phyloP scores from a whole-genome alignment of 306 rosid genomes.

The Lathyrus tuberosus region DNA sequence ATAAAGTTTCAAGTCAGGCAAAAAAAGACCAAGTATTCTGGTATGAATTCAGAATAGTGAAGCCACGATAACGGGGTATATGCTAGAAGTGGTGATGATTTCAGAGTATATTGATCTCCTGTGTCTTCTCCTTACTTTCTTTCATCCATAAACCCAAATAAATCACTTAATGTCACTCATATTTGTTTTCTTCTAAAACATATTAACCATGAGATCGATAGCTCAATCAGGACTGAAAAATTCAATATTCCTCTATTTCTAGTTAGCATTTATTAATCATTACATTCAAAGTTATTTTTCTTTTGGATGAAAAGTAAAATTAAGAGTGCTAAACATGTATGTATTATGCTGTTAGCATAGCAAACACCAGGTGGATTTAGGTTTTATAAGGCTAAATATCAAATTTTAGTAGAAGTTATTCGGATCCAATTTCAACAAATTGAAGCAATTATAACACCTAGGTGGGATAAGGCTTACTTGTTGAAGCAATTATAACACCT shows the following conservation, averaged over 20 bases:
- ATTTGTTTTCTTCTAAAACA: not conserved
- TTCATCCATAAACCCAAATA: conserved; percentile 24
- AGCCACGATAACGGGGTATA: not conserved
- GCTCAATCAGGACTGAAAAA: conserved; percentile 8
- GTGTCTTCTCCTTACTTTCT: not conserved
- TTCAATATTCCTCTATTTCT: not conserved
- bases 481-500: conserved; percentile 14
- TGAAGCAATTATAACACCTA: conserved; percentile 4
- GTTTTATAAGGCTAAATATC: conserved; percentile 21
- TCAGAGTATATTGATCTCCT: not conserved
- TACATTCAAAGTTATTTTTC: conserved; percentile 1
- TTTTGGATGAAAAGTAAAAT: conserved; percentile 19
- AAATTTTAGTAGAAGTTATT: not conserved
- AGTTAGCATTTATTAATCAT: not conserved
- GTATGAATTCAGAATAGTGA: not conserved
- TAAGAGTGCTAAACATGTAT: conserved; percentile 28
- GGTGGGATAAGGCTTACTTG: not conserved
- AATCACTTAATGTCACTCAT: not conserved
- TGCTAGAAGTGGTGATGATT: not conserved
- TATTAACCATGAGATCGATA: not conserved
- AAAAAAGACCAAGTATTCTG: not conserved
- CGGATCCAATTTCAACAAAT: conserved; percentile 24
- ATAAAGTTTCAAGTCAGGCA: not conserved
- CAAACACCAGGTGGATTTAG: conserved; percentile 12
- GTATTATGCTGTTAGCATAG: conserved; percentile 4